phyloP scores from a whole-genome alignment of 768 basidiomycete genomes.

The Tricholoma bakamatsutake region DNA sequence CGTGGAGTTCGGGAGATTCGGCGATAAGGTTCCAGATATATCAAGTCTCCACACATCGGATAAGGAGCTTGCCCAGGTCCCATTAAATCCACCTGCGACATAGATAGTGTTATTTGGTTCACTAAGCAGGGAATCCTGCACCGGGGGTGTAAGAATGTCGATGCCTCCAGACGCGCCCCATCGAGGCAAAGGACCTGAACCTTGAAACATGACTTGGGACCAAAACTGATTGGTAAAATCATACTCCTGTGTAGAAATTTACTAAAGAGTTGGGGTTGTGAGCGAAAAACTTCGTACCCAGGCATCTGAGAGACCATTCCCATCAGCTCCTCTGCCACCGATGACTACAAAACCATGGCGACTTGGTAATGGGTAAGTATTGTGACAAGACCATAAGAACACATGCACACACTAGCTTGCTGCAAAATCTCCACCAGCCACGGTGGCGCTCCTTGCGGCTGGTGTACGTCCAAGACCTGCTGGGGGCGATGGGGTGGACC shows the following conservation, averaged over 20 bases:
- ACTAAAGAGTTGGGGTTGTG: neutral
- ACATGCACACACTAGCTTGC: conserved; percentile 68
- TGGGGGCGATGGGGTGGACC: conserved; percentile 55
- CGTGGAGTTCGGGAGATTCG: conserved; percentile 51
- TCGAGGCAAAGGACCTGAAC: conserved; percentile 52
- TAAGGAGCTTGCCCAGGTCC: conserved; percentile 36
- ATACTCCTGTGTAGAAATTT: conserved; percentile 49
- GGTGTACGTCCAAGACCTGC: conserved; percentile 41
- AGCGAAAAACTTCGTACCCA: conserved; percentile 49
- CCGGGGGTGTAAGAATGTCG: conserved; percentile 44
- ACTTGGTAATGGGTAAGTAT: conserved; percentile 30
- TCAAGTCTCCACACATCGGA: conserved; percentile 69
- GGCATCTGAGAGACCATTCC: conserved; percentile 54
- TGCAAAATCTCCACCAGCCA: conserved; percentile 66
- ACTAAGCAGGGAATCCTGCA: conserved; percentile 37
- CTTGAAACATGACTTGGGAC: conserved; percentile 49
- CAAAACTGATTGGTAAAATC: conserved; percentile 76
- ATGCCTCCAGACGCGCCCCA: conserved; percentile 75
- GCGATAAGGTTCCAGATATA: conserved; percentile 65
- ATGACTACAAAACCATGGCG: conserved; percentile 70
- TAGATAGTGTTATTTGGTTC: conserved; percentile 71
- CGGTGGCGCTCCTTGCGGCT: conserved; percentile 56
- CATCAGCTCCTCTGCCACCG: conserved; percentile 58
- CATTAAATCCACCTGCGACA: conserved; percentile 65
- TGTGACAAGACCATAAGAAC: conserved; percentile 1